Conservation (phyloP, 2,329 filamentous ascomycete genomes). For the Pseudogymnoascus pannorum region DNA sequence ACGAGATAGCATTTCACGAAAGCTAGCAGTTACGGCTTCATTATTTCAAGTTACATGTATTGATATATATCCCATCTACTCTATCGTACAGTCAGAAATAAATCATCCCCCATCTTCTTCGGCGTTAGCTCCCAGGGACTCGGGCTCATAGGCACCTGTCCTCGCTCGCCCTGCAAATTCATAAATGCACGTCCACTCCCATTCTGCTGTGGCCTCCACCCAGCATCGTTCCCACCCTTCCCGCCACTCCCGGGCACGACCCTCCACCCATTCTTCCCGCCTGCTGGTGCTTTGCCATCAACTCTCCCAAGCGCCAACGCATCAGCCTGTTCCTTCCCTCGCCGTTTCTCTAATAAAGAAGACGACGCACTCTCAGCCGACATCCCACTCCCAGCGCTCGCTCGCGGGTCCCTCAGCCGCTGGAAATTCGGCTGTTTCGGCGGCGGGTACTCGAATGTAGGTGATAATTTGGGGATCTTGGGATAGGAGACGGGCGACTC, state of each 20-base stretch:
- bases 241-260: neutral
- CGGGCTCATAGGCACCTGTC: slow-evolving; percentile 5
- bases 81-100: slow-evolving; percentile 1
- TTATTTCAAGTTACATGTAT: neutral
- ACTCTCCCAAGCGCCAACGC: neutral
- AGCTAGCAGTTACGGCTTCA: neutral
- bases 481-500: neutral
- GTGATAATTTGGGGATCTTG: neutral
- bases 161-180: neutral
- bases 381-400: neutral
- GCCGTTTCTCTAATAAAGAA: neutral
- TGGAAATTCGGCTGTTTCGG: slow-evolving; percentile 3
- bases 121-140: slow-evolving; percentile 1
- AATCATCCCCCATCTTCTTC: slow-evolving; percentile 2
- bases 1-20: neutral
- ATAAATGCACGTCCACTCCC: neutral
- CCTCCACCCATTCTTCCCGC: neutral
- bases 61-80: neutral
- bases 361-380: neutral
- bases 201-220: neutral
- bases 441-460: neutral
- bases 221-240: neutral
- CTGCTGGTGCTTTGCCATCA: neutral
- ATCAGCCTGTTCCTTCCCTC: neutral
- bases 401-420: neutral